Percentiles rank a stretch among this genome's conserved stretches.
These are phyloP conservation scores for Rhexocercosporidium sp. DNA, from an alignment of 2,329 filamentous ascomycete species.

Conservation along the genomic window DNA sequence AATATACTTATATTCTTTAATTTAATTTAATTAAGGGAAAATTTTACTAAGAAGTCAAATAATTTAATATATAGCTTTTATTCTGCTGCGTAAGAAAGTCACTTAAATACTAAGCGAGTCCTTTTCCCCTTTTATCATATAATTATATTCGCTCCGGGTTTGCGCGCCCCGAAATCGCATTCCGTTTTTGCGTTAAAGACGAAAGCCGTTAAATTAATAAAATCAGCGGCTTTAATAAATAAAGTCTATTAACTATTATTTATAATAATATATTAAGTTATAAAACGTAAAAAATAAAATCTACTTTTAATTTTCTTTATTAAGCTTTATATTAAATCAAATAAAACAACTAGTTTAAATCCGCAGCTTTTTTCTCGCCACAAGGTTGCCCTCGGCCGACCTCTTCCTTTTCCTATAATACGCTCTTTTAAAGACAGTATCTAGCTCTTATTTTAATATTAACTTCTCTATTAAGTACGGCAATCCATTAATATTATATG, in stretches of 20 bases:
- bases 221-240: background rate
- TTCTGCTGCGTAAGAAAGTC: too few species aligned
- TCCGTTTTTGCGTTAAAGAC: too few species aligned
- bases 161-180: too few species aligned
- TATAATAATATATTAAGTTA: background rate
- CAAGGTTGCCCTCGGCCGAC: background rate
- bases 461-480: constrained; percentile 7
- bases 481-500: background rate
- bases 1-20: too few species aligned
- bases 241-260: background rate
- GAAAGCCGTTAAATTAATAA: too few species aligned
- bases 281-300: background rate
- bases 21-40: too few species aligned
- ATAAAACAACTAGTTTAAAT: background rate
- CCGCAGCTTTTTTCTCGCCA: background rate
- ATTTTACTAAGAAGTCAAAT: too few species aligned
- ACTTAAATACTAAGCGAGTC: background rate
- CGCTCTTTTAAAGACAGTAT: background rate
- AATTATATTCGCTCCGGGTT: background rate
- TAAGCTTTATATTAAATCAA: background rate
- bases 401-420: background rate
- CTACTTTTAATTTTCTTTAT: background rate
- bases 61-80: too few species aligned
- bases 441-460: background rate
- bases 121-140: background rate